These are phyloP conservation scores for Fagopyrum esculentum DNA, from an alignment of 148 eudicot genomes.

Conservation along the genomic window DNA sequence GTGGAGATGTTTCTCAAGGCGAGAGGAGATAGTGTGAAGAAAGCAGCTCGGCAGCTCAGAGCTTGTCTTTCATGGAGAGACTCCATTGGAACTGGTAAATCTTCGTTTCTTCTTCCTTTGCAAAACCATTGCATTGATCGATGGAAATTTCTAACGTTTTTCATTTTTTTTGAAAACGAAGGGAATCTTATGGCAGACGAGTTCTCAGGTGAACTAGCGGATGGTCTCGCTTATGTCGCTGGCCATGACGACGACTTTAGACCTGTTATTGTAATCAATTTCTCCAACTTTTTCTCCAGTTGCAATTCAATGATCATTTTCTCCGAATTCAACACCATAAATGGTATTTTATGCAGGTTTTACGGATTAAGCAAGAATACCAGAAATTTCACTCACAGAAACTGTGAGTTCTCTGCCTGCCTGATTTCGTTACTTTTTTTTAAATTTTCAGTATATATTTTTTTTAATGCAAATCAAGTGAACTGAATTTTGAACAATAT, in stretches of 20 bases:
- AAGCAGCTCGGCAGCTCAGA: slow-evolving; percentile 74
- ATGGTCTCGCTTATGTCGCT: slow-evolving; percentile 87
- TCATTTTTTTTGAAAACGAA: slow-evolving; percentile 18
- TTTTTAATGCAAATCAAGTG: neutral
- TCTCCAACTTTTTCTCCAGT: neutral
- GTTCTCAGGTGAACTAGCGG: slow-evolving; percentile 85
- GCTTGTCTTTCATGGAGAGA: slow-evolving; percentile 86
- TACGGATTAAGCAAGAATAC: slow-evolving; percentile 91
- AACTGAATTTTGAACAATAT: neutral
- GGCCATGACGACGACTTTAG: slow-evolving; percentile 83
- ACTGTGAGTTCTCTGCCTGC: slow-evolving; percentile 39
- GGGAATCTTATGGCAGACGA: slow-evolving; percentile 88
- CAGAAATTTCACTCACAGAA: slow-evolving; percentile 87
- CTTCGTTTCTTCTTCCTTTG: neutral
- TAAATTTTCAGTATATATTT: no score
- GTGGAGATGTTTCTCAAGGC: slow-evolving; percentile 71
- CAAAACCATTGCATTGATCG: neutral
- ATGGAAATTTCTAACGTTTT: slow-evolving; percentile 6
- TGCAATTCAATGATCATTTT: slow-evolving; percentile 11
- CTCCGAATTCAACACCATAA: neutral
- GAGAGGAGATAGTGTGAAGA: slow-evolving; percentile 84
- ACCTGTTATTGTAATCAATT: slow-evolving; percentile 58
- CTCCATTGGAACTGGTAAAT: slow-evolving; percentile 53
- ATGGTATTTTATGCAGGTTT: slow-evolving; percentile 34
- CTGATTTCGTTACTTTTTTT: neutral